These are phyloP conservation scores for Colletotrichum higginsianum DNA, from an alignment of 2,329 filamentous ascomycete species.

Conservation along the genomic window DNA sequence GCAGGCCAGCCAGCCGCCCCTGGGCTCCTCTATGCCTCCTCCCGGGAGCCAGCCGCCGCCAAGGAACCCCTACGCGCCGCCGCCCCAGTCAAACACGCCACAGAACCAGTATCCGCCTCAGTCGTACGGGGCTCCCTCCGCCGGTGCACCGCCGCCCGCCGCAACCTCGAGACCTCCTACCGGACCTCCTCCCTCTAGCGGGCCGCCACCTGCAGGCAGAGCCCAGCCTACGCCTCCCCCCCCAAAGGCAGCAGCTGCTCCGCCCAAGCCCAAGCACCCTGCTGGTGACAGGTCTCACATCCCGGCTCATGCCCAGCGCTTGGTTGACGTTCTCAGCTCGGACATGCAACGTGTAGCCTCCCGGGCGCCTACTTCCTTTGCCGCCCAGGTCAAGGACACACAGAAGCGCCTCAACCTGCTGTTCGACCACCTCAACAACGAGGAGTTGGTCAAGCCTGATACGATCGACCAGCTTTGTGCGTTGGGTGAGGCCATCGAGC, in stretches of 20 bases:
- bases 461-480: slow-evolving; percentile 78
- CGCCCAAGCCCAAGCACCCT: slow-evolving; percentile 78
- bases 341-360: slow-evolving; percentile 92
- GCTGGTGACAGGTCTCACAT: slow-evolving; percentile 93
- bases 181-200: slow-evolving; percentile 59
- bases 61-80: slow-evolving; percentile 59
- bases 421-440: slow-evolving; percentile 98
- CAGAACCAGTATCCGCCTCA: slow-evolving; percentile 75
- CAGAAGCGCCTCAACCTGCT: slow-evolving; percentile 92
- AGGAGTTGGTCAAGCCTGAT: slow-evolving; percentile 86
- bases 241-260: slow-evolving; percentile 60
- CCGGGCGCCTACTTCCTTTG: slow-evolving; percentile 88
- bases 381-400: slow-evolving; percentile 91
- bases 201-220: slow-evolving; percentile 45
- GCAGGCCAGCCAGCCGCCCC: slow-evolving; percentile 61
- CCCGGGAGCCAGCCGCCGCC: slow-evolving; percentile 60
- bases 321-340: slow-evolving; percentile 84
- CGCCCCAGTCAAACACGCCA: slow-evolving; percentile 62
- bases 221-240: slow-evolving; percentile 62
- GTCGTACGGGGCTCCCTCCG: slow-evolving; percentile 61
- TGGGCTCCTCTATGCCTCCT: slow-evolving; percentile 55
- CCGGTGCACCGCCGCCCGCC: slow-evolving; percentile 41
- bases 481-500: slow-evolving; percentile 76
- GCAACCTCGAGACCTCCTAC: slow-evolving; percentile 55
- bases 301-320: slow-evolving; percentile 78